Evolutionary conservation across 2,329 filamentous ascomycete genomes (phyloP).

Genomic region (Cercospora beticola): DNA sequence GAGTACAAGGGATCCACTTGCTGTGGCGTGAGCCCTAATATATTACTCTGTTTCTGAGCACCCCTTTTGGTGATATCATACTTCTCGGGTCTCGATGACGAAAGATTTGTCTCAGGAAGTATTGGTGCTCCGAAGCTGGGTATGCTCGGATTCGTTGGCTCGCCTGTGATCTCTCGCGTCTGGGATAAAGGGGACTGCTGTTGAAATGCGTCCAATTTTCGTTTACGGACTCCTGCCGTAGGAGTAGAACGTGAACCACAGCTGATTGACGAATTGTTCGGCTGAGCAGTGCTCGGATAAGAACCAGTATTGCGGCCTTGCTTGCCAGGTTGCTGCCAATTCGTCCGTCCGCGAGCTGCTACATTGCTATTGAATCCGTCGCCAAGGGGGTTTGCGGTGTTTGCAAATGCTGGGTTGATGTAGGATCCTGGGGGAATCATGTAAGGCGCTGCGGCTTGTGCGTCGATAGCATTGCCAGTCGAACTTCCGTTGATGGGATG

Average conservation of each 20-base stretch:
- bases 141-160: constrained; percentile 14
- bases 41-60: background rate
- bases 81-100: constrained; percentile 33
- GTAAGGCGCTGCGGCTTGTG: background rate
- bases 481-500: background rate
- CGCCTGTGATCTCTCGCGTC: background rate
- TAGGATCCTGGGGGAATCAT: constrained; percentile 30
- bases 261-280: background rate
- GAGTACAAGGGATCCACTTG: constrained; percentile 21
- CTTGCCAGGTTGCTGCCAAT: background rate
- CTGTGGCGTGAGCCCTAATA: constrained; percentile 65
- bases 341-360: background rate
- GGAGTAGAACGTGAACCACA: background rate
- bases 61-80: background rate
- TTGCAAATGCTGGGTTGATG: constrained; percentile 33
- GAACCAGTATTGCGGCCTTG: background rate
- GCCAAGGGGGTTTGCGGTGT: background rate
- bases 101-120: constrained; percentile 31
- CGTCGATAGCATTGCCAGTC: background rate
- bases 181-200: background rate
- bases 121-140: constrained; percentile 18
- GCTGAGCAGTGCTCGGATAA: background rate
- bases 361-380: background rate
- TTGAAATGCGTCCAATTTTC: constrained; percentile 32
- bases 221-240: constrained; percentile 22